Conservation (phyloP, 1,284 basidiomycete species). For the Tylopilus sp. region DNA sequence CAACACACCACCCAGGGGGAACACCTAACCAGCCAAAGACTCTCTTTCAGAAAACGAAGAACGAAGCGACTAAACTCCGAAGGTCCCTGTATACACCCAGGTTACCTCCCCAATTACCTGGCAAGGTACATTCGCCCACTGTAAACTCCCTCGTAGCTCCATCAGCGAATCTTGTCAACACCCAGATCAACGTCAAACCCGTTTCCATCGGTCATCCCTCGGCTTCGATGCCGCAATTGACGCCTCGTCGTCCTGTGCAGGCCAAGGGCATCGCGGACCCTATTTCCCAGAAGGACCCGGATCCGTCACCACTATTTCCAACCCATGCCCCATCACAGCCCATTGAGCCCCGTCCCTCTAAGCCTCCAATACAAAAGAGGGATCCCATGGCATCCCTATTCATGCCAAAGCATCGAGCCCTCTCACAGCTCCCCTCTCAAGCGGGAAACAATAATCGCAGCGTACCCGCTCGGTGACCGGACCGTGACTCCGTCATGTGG, state of each 20-base stretch:
- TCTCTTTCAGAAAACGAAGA: conserved; percentile 69
- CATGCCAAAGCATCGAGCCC: conserved; percentile 66
- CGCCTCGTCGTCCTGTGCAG: conserved; percentile 8
- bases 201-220: conserved; percentile 35
- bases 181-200: conserved; percentile 42
- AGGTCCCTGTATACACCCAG: conserved; percentile 53
- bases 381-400: conserved; percentile 64
- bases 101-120: conserved; percentile 47
- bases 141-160: conserved; percentile 35
- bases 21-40: conserved; percentile 51
- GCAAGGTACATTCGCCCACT: conserved; percentile 40
- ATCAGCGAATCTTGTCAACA: conserved; percentile 32
- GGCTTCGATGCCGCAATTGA: conserved; percentile 15
- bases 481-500: too few relatives aligned
- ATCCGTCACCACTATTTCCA: conserved; percentile 16
- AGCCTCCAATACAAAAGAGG: conserved; percentile 47
- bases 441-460: conserved; percentile 18
- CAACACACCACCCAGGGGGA: conserved; percentile 41
- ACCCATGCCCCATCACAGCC: conserved; percentile 16
- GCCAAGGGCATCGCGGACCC: conserved; percentile 13
- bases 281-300: conserved; percentile 15
- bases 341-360: conserved; percentile 29
- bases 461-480: conserved; percentile 19
- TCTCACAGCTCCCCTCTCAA: conserved; percentile 52
- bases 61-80: conserved; percentile 62